Evolutionary conservation across 805 yeast species (phyloP).

Genomic region (Hanseniaspora vineae): DNA sequence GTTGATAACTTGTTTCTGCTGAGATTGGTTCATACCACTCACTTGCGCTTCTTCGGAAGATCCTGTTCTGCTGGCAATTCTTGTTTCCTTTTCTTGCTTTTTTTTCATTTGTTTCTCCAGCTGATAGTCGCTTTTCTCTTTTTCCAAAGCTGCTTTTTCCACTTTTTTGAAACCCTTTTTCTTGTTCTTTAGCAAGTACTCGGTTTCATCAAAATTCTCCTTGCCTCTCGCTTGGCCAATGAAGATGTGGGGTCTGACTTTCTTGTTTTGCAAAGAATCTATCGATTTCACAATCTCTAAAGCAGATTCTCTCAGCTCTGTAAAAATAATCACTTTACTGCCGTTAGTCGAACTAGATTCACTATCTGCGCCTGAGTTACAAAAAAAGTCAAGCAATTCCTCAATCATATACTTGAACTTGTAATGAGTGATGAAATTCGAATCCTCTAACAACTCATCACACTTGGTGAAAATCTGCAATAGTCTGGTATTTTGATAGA

Average conservation of each 20-base stretch:
- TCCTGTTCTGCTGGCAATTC: conserved; percentile 32
- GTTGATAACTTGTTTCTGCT: conserved; percentile 66
- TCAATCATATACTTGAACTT: conserved; percentile 50
- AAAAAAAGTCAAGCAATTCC: conserved; percentile 46
- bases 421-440: conserved; percentile 47
- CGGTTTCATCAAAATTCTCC: conserved; percentile 51
- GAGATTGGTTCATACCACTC: conserved; percentile 82
- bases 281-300: conserved; percentile 63
- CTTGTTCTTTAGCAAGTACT: conserved; percentile 30
- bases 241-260: conserved; percentile 64
- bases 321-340: conserved; percentile 75
- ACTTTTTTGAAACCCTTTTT: conserved; percentile 32
- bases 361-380: conserved; percentile 7
- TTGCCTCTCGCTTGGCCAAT: conserved; percentile 82
- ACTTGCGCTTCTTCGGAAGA: conserved; percentile 67
- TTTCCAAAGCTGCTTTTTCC: conserved; percentile 22
- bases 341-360: conserved; percentile 23
- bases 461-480: conserved; percentile 32
- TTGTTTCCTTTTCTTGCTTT: conserved; percentile 22
- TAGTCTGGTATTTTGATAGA: conserved; percentile 41
- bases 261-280: conserved; percentile 29
- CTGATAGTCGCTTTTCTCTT: conserved; percentile 18
- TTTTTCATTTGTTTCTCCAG: conserved; percentile 22
- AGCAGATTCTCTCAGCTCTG: conserved; percentile 84
- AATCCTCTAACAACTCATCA: conserved; percentile 28